Percentiles rank a stretch among this genome's conserved stretches.
phyloP scores from a whole-genome alignment of 768 basidiomycete species.

The Crepidotus variabilis region DNA sequence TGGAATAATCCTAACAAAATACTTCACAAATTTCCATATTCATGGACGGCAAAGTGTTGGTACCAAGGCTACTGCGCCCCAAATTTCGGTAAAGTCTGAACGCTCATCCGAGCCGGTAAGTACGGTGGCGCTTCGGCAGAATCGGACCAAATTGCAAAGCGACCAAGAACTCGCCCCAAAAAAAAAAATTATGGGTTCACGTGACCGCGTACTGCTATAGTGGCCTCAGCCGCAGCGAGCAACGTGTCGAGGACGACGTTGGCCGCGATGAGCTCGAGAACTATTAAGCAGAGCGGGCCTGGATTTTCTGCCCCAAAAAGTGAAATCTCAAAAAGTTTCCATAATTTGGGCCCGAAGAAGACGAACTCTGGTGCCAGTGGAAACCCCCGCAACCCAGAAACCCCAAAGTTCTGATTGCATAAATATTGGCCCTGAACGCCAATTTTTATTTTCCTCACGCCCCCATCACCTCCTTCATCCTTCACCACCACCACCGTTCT shows the following conservation, averaged over 20 bases:
- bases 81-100: too few relatives aligned
- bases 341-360: background rate
- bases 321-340: background rate
- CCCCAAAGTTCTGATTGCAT: conserved; percentile 25
- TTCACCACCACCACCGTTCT: conserved; percentile 7
- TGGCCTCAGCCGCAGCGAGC: background rate
- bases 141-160: background rate
- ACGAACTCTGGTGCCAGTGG: background rate
- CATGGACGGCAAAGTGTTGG: too few relatives aligned
- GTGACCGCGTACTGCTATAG: background rate
- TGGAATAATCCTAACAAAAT: too few relatives aligned
- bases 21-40: too few relatives aligned
- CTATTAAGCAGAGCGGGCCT: background rate
- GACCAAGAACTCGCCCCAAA: background rate
- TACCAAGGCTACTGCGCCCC: too few relatives aligned
- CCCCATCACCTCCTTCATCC: conserved; percentile 8
- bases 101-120: too few relatives aligned
- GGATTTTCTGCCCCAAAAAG: background rate
- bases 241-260: background rate
- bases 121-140: background rate
- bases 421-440: conserved; percentile 15
- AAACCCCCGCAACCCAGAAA: background rate
- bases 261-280: background rate
- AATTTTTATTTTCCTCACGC: conserved; percentile 6
- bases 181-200: background rate